A percentile compares a stretch with the other conserved stretches of the same genome.
These are phyloP conservation scores for Fraxinus excelsior DNA, from an alignment of 257 asterid genomes.

Conservation along the genomic window DNA sequence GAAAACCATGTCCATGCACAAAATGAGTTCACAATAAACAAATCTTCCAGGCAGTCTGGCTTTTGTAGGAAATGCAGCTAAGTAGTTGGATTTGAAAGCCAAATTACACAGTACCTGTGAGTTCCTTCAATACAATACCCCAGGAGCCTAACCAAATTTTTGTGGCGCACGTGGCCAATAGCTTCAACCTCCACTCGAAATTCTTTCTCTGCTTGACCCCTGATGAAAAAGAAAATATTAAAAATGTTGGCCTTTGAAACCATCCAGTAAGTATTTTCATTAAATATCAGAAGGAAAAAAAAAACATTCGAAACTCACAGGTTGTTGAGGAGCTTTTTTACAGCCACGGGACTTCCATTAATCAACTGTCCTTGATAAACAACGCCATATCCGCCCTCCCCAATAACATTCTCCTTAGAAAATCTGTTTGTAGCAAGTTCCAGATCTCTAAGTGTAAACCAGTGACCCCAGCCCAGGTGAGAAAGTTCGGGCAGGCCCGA, in stretches of 20 bases:
- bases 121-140: constrained; percentile 99
- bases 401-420: constrained; percentile 81
- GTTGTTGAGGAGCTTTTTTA: constrained; percentile 90
- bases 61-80: background rate
- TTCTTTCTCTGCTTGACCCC: constrained; percentile 98
- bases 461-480: constrained; percentile 98
- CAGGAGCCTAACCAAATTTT: constrained; percentile 89
- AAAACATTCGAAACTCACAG: constrained; percentile 56
- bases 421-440: constrained; percentile 82
- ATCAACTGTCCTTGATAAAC: constrained; percentile 79
- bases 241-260: constrained; percentile 12
- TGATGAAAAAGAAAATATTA: constrained; percentile 19
- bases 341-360: constrained; percentile 85
- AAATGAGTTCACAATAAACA: background rate
- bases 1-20: background rate
- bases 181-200: constrained; percentile 97
- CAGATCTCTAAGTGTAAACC: constrained; percentile 91
- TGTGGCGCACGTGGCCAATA: constrained; percentile 93
- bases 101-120: constrained; percentile 62
- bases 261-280: background rate
- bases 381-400: constrained; percentile 98
- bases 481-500: constrained; percentile 90
- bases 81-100: background rate
- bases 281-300: constrained; percentile 11
- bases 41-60: background rate